Conservation (phyloP, 169 alveolate genomes). For the Theileria parva region DNA sequence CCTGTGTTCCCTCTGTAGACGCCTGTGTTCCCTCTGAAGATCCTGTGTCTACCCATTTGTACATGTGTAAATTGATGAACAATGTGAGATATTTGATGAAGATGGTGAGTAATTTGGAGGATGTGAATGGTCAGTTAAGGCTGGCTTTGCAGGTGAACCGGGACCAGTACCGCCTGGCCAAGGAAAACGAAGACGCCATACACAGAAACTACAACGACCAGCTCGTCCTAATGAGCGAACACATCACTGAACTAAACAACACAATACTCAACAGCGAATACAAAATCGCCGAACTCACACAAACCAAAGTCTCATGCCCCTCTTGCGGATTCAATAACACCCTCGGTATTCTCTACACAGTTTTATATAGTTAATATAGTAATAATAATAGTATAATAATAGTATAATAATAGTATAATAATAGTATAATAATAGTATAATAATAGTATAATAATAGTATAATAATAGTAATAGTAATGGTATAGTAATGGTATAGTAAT, state of each 20-base stretch:
- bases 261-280: conserved; percentile 47
- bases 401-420: neutral
- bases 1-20: too few relatives aligned
- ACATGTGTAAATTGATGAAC: conserved; percentile 29
- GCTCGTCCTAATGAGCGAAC: conserved; percentile 61
- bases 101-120: conserved; percentile 44
- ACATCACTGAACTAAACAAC: conserved; percentile 59
- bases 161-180: conserved; percentile 31
- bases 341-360: conserved; percentile 41
- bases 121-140: conserved; percentile 39
- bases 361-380: neutral
- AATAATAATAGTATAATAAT: neutral
- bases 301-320: conserved; percentile 34
- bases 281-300: conserved; percentile 41
- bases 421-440: too few relatives aligned
- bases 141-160: conserved; percentile 14
- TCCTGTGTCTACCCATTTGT: too few relatives aligned
- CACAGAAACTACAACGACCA: conserved; percentile 55
- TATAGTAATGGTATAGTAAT: too few relatives aligned
- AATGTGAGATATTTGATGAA: conserved; percentile 42
- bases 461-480: too few relatives aligned
- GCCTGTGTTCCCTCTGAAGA: too few relatives aligned
- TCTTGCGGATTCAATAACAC: conserved; percentile 24
- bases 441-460: too few relatives aligned
- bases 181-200: conserved; percentile 29